Base-by-base conservation (phyloP, 108 stramenopile species). In the Skeletonema grethae region DNA sequence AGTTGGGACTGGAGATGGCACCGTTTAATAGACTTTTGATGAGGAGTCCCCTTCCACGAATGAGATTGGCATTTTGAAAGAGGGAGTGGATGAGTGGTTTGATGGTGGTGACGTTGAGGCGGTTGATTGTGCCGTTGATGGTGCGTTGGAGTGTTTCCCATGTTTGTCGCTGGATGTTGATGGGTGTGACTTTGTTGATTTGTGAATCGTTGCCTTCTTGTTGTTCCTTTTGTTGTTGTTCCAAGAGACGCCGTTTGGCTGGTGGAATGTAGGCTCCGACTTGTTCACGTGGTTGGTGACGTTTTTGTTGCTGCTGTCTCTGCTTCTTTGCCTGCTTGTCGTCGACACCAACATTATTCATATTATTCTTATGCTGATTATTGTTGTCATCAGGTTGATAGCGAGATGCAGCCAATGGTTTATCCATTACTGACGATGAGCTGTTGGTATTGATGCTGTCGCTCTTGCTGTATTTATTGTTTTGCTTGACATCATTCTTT, bases 111-210 rank as follows among this genome's bases (percentile, higher is more conserved):
- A 87, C 72, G 78, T 95, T 97, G 43, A 97, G 86, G 20, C 97
- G 93, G 86, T 99, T 99, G 76, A 99, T 93, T 5, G 97, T 91
- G 46, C 99, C 99, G 78, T 99, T 97, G 75, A 99, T 94, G 63
- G 90, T 80, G 61, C 95, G 95, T 57, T 89, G 86, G 60, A 98
- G 90, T 39, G 85, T 82, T 64, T 94, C 84, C 99, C 99, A 99
- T 31, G 88, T 71, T 36, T 88, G 84, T 30, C 86, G 81, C 78
- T 99, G 99, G 32, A 70, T 59, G 66, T 62, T 35, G 24, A 73
- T 65, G 61, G 70, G 67, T 13, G 72, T 76, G 63, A 45, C 28
- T 18, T 71, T 43, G 11, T 31, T 24, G 25, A 31, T 48, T 9
- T 25, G 3, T 15, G 31, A 13, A 11, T 31, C 65, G 15, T 48